Percentiles rank a stretch among this genome's conserved stretches.
Conservation (phyloP, 139 green algal species). For the Limnomonas spitsbergensis region DNA sequence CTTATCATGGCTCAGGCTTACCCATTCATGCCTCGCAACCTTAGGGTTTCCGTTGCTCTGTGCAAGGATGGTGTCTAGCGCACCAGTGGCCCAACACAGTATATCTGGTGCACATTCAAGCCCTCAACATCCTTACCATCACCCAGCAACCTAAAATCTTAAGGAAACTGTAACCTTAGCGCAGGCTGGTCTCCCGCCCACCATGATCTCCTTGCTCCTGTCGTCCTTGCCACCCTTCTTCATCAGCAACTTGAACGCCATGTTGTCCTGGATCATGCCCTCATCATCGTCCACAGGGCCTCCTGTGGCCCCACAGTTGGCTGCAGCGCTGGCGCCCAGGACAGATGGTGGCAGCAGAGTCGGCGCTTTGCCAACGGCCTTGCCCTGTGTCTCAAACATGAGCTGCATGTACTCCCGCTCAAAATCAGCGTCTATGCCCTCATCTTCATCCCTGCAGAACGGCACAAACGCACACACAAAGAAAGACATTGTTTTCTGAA, state of each 20-base stretch:
- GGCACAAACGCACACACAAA: too few relatives aligned
- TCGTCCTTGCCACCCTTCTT: slow-evolving; percentile 58
- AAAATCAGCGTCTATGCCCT: slow-evolving; percentile 66
- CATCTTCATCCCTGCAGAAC: background rate
- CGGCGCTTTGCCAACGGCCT: background rate
- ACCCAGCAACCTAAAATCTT: too few relatives aligned
- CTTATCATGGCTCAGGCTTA: background rate
- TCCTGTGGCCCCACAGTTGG: background rate
- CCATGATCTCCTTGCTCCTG: slow-evolving; percentile 32
- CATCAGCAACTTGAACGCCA: slow-evolving; percentile 58
- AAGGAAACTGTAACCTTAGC: too few relatives aligned
- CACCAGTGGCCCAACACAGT: too few relatives aligned
- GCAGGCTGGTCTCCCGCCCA: too few relatives aligned
- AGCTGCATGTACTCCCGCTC: slow-evolving; percentile 62
- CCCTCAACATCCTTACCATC: too few relatives aligned
- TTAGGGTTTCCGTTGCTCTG: too few relatives aligned
- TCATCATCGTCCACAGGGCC: background rate
- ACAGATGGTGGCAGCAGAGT: background rate
- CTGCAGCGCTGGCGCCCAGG: background rate
- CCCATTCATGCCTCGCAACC: too few relatives aligned
- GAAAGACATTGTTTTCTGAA: too few relatives aligned
- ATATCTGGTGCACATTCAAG: too few relatives aligned
- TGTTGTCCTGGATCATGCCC: background rate
- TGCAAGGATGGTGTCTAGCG: too few relatives aligned
- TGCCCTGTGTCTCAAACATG: slow-evolving; percentile 41